Conservation (phyloP, 495 filamentous ascomycete species). For the Neurospora sp. region DNA sequence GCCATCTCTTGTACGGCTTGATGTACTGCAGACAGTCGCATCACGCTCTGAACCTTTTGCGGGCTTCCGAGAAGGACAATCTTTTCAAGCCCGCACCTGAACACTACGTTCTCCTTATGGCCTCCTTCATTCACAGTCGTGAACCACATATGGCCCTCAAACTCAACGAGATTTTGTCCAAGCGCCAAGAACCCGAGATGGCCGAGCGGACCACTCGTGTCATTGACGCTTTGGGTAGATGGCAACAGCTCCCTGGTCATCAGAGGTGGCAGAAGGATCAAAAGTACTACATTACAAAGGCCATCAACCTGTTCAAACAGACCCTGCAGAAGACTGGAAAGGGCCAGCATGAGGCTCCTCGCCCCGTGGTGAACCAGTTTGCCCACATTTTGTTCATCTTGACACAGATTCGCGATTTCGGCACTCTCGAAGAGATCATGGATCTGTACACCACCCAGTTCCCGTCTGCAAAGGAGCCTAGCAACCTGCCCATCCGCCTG, state of each 20-base stretch:
- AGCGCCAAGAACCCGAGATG: constrained; percentile 19
- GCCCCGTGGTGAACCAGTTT: constrained; percentile 44
- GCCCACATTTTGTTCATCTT: constrained; percentile 49
- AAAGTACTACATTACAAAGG: constrained; percentile 12
- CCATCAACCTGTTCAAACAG: constrained; percentile 18
- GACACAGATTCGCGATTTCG: constrained; percentile 44
- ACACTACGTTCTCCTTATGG: constrained; percentile 38
- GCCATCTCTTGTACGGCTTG: constrained; percentile 62
- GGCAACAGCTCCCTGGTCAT: constrained; percentile 16
- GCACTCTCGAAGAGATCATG: constrained; percentile 46
- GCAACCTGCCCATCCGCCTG: constrained; percentile 43
- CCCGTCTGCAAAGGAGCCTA: constrained; percentile 3
- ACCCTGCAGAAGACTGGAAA: constrained; percentile 4
- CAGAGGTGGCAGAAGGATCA: constrained; percentile 13
- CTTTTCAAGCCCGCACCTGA: constrained; percentile 50
- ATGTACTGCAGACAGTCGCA: constrained; percentile 48
- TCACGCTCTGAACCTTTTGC: constrained; percentile 56
- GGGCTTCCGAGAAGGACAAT: constrained; percentile 44
- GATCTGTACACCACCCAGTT: constrained; percentile 37
- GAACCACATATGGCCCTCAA: constrained; percentile 22
- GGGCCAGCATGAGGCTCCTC: constrained; percentile 11
- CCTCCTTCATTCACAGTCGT: constrained; percentile 24
- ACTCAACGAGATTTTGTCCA: constrained; percentile 25
- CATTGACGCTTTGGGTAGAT: constrained; percentile 26
- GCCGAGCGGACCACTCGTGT: constrained; percentile 22